Conservation (phyloP, 306 rosid genomes). For the Acacia confusa region DNA sequence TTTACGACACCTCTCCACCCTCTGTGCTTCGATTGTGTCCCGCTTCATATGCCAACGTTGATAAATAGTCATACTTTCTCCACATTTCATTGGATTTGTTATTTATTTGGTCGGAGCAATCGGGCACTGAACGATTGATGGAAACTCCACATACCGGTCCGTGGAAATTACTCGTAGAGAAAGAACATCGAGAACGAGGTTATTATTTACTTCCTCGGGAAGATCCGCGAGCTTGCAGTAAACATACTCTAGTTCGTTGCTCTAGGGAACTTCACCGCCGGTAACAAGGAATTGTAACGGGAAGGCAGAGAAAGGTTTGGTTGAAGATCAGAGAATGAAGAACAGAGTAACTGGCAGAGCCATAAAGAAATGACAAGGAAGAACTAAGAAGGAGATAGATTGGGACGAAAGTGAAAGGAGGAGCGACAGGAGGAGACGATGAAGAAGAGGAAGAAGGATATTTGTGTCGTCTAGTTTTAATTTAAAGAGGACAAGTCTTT, state of each 20-base stretch:
- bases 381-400: constrained; percentile 51
- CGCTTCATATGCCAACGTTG: no score
- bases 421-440: constrained; percentile 53
- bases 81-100: no score
- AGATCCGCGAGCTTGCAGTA: constrained; percentile 42
- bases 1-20: no score
- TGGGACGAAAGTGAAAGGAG: constrained; percentile 55
- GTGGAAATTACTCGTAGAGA: constrained; percentile 50
- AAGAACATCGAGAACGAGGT: constrained; percentile 19
- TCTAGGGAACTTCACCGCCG: not conserved
- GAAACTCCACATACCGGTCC: constrained; percentile 58
- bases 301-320: constrained; percentile 19
- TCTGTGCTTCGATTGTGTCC: no score
- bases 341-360: constrained; percentile 56
- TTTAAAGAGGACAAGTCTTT: no score
- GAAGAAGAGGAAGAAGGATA: constrained; percentile 48
- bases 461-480: no score
- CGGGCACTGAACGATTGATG: constrained; percentile 77
- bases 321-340: constrained; percentile 45
- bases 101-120: constrained; percentile 40
- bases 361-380: constrained; percentile 54
- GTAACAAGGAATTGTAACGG: constrained; percentile 45
- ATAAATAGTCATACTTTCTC: no score
- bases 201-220: constrained; percentile 13
- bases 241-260: constrained; percentile 53